phyloP scores from a whole-genome alignment of 805 yeast species.

The Phaffomyces antillensis region DNA sequence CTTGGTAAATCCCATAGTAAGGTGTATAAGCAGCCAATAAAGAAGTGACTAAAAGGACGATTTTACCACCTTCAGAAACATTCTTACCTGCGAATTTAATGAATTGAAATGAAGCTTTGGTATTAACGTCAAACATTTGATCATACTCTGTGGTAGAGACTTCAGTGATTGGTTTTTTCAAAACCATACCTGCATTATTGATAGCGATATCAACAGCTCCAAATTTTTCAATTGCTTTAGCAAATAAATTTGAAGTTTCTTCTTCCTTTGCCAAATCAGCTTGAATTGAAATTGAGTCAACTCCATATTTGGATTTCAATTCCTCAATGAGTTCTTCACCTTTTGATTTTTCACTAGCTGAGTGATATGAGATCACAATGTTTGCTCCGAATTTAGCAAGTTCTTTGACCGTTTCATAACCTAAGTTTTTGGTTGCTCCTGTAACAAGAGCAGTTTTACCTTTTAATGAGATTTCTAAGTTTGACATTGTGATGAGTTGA shows the following conservation, averaged over 20 bases:
- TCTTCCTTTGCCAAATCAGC: slow-evolving; percentile 27
- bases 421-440: slow-evolving; percentile 59
- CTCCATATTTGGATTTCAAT: slow-evolving; percentile 28
- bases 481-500: slow-evolving; percentile 11
- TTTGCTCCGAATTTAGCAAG: slow-evolving; percentile 50
- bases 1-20: slow-evolving; percentile 47
- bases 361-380: slow-evolving; percentile 49
- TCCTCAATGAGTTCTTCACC: slow-evolving; percentile 33
- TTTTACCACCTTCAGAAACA: slow-evolving; percentile 45
- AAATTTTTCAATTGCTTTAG: slow-evolving; percentile 34
- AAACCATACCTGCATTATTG: slow-evolving; percentile 60
- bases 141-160: slow-evolving; percentile 49
- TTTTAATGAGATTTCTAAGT: slow-evolving; percentile 21
- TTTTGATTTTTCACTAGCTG: slow-evolving; percentile 29
- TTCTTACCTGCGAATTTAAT: slow-evolving; percentile 47
- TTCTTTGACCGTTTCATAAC: slow-evolving; percentile 44
- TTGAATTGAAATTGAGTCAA: slow-evolving; percentile 27
- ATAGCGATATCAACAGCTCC: slow-evolving; percentile 57
- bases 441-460: slow-evolving; percentile 51
- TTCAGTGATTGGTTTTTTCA: slow-evolving; percentile 53
- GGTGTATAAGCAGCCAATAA: slow-evolving; percentile 59
- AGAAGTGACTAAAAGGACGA: slow-evolving; percentile 54
- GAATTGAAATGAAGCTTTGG: slow-evolving; percentile 56
- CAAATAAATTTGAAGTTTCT: slow-evolving; percentile 39
- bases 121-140: slow-evolving; percentile 43